A percentile compares a stretch with the other conserved stretches of the same genome.
Conservation (phyloP, 2,329 filamentous ascomycete genomes). For the Beauveria varroae region DNA sequence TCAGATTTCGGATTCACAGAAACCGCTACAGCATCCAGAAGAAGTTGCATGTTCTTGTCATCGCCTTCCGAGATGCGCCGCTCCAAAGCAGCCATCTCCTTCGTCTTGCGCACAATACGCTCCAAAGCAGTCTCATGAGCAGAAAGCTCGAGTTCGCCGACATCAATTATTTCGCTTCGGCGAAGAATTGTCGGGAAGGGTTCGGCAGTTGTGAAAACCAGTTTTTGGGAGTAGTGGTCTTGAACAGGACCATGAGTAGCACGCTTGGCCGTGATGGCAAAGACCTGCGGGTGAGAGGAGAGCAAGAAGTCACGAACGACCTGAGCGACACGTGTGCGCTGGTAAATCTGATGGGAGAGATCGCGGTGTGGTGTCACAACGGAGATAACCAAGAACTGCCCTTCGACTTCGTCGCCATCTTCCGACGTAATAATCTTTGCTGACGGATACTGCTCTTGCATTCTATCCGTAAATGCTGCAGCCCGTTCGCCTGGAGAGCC, state of each 20-base stretch:
- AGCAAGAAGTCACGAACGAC: slow-evolving; percentile 82
- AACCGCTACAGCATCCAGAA: slow-evolving; percentile 69
- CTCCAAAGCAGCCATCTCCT: slow-evolving; percentile 72
- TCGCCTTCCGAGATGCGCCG: slow-evolving; percentile 67
- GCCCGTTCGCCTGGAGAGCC: slow-evolving; percentile 69
- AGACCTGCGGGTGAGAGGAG: slow-evolving; percentile 66
- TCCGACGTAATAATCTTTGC: slow-evolving; percentile 71
- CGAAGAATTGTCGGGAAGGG: slow-evolving; percentile 85
- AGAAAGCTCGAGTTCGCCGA: slow-evolving; percentile 57
- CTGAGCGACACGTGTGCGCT: slow-evolving; percentile 75
- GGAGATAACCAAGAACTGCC: slow-evolving; percentile 80
- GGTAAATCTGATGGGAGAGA: slow-evolving; percentile 74
- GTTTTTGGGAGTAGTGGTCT: slow-evolving; percentile 76
- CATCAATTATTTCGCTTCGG: slow-evolving; percentile 72
- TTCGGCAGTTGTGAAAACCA: slow-evolving; percentile 75
- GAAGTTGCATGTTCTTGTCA: slow-evolving; percentile 56
- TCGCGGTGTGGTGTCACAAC: slow-evolving; percentile 77
- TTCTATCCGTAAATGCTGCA: slow-evolving; percentile 77
- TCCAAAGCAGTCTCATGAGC: slow-evolving; percentile 86
- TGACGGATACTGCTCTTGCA: slow-evolving; percentile 83
- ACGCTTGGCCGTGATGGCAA: slow-evolving; percentile 68
- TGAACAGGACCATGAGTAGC: slow-evolving; percentile 60
- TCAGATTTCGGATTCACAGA: slow-evolving; percentile 68
- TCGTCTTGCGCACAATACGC: slow-evolving; percentile 81
- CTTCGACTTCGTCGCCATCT: slow-evolving; percentile 72